These are phyloP conservation scores for Populus tomentosa DNA, from an alignment of 441 rosid species.

Conservation along the genomic window DNA sequence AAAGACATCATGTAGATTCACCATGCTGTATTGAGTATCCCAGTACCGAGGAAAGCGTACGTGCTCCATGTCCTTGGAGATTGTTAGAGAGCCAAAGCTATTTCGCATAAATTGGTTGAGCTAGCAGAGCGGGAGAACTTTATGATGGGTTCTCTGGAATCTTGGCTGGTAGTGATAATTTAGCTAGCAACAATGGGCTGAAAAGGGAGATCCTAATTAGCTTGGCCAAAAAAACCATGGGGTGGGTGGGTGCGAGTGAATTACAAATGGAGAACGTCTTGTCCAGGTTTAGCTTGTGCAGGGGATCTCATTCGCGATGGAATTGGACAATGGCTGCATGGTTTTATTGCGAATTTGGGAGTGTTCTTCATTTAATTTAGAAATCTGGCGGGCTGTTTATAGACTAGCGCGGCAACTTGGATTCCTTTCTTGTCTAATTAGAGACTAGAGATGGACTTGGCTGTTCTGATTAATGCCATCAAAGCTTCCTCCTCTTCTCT, in stretches of 20 bases:
- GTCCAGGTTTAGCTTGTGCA: background rate
- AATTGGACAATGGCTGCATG: background rate
- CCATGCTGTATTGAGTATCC: too few species aligned
- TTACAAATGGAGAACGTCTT: background rate
- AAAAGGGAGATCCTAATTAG: background rate
- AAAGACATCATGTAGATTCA: too few species aligned
- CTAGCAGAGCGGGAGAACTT: too few species aligned
- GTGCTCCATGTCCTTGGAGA: too few species aligned
- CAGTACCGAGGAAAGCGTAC: too few species aligned
- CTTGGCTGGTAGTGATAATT: background rate
- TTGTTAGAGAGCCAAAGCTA: too few species aligned
- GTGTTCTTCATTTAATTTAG: background rate
- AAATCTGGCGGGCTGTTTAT: background rate
- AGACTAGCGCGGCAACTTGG: background rate
- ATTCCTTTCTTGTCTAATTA: too few species aligned
- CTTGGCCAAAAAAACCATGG: background rate
- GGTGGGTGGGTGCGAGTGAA: background rate
- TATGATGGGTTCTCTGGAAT: too few species aligned
- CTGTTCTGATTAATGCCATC: background rate
- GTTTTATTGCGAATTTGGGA: background rate
- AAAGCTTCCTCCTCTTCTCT: background rate
- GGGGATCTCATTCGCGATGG: background rate
- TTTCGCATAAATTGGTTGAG: too few species aligned
- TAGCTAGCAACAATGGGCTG: background rate
- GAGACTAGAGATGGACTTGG: background rate